Evolutionary conservation across 257 asterid genomes (phyloP).

Genomic region (Penstemon eatonii): DNA sequence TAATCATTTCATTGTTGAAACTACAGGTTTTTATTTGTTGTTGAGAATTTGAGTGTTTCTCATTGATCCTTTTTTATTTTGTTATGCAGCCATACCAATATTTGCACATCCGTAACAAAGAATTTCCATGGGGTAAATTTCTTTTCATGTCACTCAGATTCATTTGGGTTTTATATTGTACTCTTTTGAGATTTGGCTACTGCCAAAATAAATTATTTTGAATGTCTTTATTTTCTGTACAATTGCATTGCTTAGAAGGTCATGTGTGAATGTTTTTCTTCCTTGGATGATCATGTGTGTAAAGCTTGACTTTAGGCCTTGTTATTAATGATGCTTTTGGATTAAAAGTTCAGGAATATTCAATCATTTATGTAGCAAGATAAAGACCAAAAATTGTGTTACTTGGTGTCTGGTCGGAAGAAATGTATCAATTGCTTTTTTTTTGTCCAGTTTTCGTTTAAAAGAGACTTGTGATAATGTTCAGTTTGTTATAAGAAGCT

Average conservation of each 20-base stretch:
- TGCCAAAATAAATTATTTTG: background rate
- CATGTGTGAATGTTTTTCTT: background rate
- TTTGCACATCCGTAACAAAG: slow-evolving; percentile 80
- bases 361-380: background rate
- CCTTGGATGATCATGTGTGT: slow-evolving; percentile 2
- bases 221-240: background rate
- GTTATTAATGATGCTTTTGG: background rate
- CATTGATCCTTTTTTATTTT: background rate
- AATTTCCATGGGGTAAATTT: slow-evolving; percentile 81
- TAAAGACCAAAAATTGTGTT: background rate
- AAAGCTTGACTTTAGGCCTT: background rate
- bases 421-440: background rate
- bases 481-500: background rate
- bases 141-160: background rate
- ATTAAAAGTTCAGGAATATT: background rate
- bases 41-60: background rate
- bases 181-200: background rate
- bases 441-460: background rate
- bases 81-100: slow-evolving; percentile 60
- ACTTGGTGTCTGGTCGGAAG: background rate
- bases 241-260: background rate
- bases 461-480: background rate
- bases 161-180: background rate
- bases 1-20: no score
- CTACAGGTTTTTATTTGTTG: background rate